Conservation (phyloP, 2,329 filamentous ascomycete species). For the Aspergillus ustus region DNA sequence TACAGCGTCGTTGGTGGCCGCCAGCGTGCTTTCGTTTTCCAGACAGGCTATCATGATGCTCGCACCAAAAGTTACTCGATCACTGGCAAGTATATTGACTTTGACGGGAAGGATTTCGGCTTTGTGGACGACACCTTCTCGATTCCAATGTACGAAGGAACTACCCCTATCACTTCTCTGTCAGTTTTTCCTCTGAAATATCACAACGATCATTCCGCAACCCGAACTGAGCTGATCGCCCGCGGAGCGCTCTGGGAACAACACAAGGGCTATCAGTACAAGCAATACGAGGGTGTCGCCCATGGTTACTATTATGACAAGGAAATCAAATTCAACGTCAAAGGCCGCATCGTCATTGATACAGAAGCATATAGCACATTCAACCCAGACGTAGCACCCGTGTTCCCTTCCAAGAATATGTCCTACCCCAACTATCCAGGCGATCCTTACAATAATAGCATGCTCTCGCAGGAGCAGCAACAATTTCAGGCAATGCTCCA, state of each 20-base stretch:
- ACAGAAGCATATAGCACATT: not conserved
- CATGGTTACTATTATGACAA: constrained; percentile 29
- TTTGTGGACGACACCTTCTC: constrained; percentile 46
- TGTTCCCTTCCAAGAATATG: not conserved
- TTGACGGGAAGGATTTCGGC: constrained; percentile 26
- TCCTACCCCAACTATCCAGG: not conserved
- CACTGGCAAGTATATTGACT: constrained; percentile 23
- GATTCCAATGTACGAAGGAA: not conserved
- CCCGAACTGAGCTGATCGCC: constrained; percentile 47
- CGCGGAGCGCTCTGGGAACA: constrained; percentile 54
- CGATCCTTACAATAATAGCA: not conserved
- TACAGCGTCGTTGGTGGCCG: constrained; percentile 14
- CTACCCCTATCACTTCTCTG: not conserved
- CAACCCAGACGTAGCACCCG: not conserved
- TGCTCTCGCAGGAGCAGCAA: not conserved
- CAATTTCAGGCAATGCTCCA: not conserved
- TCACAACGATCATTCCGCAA: constrained; percentile 42
- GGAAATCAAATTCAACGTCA: constrained; percentile 24
- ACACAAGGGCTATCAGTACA: constrained; percentile 56
- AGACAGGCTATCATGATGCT: not conserved
- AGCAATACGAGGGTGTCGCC: constrained; percentile 53
- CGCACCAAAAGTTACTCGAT: constrained; percentile 16
- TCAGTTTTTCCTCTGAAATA: not conserved
- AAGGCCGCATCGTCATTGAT: constrained; percentile 8
- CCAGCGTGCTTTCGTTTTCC: constrained; percentile 20